phyloP scores from a whole-genome alignment of 345 rosid genomes.

The Moricandia moricandioides region DNA sequence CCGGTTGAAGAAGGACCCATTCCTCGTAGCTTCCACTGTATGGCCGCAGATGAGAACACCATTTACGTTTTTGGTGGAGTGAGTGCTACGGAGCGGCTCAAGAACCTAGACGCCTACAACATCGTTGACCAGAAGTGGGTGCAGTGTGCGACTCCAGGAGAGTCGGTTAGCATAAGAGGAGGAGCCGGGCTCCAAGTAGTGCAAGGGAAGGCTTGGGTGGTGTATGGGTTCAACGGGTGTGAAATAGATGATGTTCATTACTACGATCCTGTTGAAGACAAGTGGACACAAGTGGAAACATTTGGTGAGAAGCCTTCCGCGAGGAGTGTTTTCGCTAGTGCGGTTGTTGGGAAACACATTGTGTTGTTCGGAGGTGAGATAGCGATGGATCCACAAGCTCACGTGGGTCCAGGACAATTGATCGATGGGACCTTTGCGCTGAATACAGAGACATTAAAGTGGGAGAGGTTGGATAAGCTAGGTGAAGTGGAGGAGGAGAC shows the following conservation, averaged over 20 bases:
- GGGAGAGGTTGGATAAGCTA: neutral
- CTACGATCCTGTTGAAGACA: neutral
- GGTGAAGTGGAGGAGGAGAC: neutral
- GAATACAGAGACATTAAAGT: neutral
- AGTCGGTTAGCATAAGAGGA: neutral
- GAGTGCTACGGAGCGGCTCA: neutral
- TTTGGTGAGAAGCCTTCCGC: neutral
- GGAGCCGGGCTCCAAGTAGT: neutral
- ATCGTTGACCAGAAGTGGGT: neutral
- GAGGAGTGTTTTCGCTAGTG: neutral
- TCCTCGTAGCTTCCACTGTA: neutral
- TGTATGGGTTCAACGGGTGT: neutral
- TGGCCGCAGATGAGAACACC: neutral
- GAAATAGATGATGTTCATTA: neutral
- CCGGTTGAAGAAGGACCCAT: neutral
- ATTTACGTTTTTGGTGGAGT: neutral
- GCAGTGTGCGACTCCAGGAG: neutral
- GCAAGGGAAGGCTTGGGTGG: neutral
- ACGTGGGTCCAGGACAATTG: neutral
- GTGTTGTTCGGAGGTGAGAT: neutral
- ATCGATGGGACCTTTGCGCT: neutral
- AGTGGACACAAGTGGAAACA: neutral
- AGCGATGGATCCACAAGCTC: neutral
- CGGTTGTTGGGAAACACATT: neutral
- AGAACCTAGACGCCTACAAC: neutral